phyloP scores from a whole-genome alignment of 352 stramenopile species.

The Globisporangium polare region DNA sequence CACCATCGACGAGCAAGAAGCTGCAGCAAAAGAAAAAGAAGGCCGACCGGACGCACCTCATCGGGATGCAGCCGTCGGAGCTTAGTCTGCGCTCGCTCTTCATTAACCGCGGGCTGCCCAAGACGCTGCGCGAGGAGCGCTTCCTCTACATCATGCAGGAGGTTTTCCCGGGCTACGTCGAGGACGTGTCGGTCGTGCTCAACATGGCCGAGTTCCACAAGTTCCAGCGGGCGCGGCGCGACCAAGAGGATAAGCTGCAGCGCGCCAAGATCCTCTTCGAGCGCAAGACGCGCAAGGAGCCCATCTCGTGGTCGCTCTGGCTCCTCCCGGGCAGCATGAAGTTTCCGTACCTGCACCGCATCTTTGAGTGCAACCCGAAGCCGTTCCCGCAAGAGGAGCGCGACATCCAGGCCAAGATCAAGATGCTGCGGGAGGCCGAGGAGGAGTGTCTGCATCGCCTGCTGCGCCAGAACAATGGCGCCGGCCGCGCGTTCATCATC shows the following conservation, averaged over 20 bases:
- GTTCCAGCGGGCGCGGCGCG: constrained; percentile 44
- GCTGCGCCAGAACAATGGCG: constrained; percentile 64
- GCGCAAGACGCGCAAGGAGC: constrained; percentile 29
- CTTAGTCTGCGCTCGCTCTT: constrained; percentile 76
- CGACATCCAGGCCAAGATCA: constrained; percentile 37
- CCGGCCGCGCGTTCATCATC: constrained; percentile 75
- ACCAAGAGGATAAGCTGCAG: constrained; percentile 50
- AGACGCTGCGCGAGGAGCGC: constrained; percentile 69
- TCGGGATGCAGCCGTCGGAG: constrained; percentile 76
- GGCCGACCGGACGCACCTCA: constrained; percentile 41
- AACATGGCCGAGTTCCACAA: constrained; percentile 75
- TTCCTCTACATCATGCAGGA: constrained; percentile 75
- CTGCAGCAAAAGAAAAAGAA: constrained; percentile 16
- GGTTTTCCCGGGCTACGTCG: constrained; percentile 78
- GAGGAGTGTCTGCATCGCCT: constrained; percentile 48
- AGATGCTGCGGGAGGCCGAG: constrained; percentile 54
- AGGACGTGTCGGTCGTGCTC: constrained; percentile 79
- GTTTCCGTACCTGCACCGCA: constrained; percentile 51
- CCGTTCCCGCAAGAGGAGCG: constrained; percentile 43
- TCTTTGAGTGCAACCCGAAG: constrained; percentile 42
- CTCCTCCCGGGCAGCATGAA: constrained; percentile 68
- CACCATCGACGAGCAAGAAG: constrained; percentile 14
- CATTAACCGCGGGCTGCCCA: constrained; percentile 71
- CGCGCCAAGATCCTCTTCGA: constrained; percentile 58
- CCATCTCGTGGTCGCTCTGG: constrained; percentile 58